phyloP scores from a whole-genome alignment of 306 rosid species.

The Elaeagnus macrophylla region DNA sequence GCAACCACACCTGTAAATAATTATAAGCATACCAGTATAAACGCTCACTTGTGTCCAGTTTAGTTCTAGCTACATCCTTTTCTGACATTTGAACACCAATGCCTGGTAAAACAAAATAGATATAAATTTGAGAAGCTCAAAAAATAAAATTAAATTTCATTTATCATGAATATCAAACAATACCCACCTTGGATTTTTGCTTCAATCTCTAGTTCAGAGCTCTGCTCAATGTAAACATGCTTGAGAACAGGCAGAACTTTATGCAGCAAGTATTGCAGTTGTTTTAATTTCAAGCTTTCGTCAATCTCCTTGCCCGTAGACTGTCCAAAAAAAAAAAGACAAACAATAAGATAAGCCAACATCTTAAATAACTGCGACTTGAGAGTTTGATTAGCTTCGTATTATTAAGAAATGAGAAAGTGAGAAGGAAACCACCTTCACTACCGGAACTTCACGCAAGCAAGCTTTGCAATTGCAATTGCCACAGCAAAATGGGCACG shows the following conservation, averaged over 20 bases:
- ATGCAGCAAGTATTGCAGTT: slow-evolving; percentile 37
- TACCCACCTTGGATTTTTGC: slow-evolving; percentile 40
- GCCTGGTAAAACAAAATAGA: slow-evolving; percentile 21
- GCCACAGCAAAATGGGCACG: slow-evolving; percentile 49
- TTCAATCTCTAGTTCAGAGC: slow-evolving; percentile 52
- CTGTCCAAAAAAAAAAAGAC: slow-evolving; percentile 26
- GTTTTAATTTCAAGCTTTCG: slow-evolving; percentile 31
- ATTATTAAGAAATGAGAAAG: background rate
- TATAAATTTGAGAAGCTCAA: background rate
- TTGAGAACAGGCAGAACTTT: slow-evolving; percentile 52
- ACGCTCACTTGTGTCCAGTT: slow-evolving; percentile 42
- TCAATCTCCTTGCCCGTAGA: slow-evolving; percentile 21
- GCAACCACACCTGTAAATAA: slow-evolving; percentile 3
- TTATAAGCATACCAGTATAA: slow-evolving; percentile 45
- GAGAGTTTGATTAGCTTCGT: too few species aligned
- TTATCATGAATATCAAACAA: slow-evolving; percentile 1
- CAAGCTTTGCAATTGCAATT: slow-evolving; percentile 74
- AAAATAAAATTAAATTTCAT: slow-evolving; percentile 2
- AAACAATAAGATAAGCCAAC: slow-evolving; percentile 2
- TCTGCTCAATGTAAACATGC: slow-evolving; percentile 50
- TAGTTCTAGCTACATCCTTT: slow-evolving; percentile 36
- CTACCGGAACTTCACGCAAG: slow-evolving; percentile 37
- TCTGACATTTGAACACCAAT: slow-evolving; percentile 40
- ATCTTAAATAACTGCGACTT: too few species aligned
- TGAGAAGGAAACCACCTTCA: slow-evolving; percentile 20